Evolutionary conservation across 208 protist species (phyloP).

Genomic region (Leishmania aethiopica): DNA sequence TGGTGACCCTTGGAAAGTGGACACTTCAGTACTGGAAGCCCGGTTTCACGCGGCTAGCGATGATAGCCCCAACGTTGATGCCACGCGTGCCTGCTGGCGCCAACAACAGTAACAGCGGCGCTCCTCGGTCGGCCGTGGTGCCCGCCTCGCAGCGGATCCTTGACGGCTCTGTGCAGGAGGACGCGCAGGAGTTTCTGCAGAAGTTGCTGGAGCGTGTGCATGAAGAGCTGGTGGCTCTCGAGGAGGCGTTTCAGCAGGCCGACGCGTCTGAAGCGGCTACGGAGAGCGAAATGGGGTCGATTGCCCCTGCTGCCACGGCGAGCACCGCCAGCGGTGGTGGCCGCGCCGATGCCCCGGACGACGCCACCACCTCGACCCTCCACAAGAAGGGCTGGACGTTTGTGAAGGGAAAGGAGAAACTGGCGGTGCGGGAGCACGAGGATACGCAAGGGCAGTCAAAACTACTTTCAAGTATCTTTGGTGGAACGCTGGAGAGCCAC

Average conservation of each 20-base stretch:
- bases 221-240: conserved; percentile 49
- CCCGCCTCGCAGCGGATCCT: conserved; percentile 15
- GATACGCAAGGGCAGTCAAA: conserved; percentile 52
- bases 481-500: conserved; percentile 72
- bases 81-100: background rate
- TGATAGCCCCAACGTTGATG: conserved; percentile 17
- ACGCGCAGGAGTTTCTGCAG: conserved; percentile 87
- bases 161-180: conserved; percentile 73
- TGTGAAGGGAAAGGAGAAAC: conserved; percentile 59
- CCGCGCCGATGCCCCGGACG: background rate
- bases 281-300: background rate
- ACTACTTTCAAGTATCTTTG: conserved; percentile 60
- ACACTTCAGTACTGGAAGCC: conserved; percentile 74
- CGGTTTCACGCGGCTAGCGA: conserved; percentile 27
- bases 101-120: background rate
- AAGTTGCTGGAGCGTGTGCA: conserved; percentile 67
- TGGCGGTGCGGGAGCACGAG: conserved; percentile 54
- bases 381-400: conserved; percentile 67
- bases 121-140: background rate
- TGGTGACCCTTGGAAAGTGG: conserved; percentile 65
- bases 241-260: conserved; percentile 5
- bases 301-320: background rate
- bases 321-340: background rate
- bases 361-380: background rate
- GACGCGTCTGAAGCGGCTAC: background rate